These are phyloP conservation scores for Daldinia loculata DNA, from an alignment of 495 filamentous ascomycete genomes.

Conservation along the genomic window DNA sequence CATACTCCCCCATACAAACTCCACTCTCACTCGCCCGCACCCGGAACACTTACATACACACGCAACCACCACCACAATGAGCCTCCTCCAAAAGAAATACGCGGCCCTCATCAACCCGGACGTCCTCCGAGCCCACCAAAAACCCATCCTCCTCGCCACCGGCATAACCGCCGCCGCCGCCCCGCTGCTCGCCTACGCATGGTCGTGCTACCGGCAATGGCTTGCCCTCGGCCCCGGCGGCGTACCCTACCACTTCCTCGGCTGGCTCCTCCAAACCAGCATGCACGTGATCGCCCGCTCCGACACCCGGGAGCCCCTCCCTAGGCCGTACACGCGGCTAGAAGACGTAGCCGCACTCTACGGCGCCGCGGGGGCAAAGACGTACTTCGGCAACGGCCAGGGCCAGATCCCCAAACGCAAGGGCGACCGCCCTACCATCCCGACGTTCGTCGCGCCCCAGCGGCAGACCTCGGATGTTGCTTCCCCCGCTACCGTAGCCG, in stretches of 20 bases:
- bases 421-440: conserved; percentile 38
- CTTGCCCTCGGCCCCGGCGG: conserved; percentile 52
- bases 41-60: background rate
- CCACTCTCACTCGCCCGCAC: background rate
- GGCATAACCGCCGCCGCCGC: conserved; percentile 5
- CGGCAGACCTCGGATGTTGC: conserved; percentile 40
- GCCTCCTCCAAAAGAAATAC: conserved; percentile 18
- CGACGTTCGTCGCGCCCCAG: conserved; percentile 46
- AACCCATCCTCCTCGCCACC: conserved; percentile 26
- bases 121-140: conserved; percentile 6
- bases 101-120: conserved; percentile 1
- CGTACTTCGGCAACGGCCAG: background rate
- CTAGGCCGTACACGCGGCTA: conserved; percentile 23
- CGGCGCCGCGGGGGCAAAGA: background rate
- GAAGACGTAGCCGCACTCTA: conserved; percentile 18
- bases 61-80: conserved; percentile 17
- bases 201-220: conserved; percentile 43
- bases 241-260: conserved; percentile 48
- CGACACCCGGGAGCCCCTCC: conserved; percentile 36
- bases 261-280: conserved; percentile 46
- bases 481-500: background rate
- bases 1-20: background rate
- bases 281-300: conserved; percentile 40
- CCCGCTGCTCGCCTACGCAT: conserved; percentile 31
- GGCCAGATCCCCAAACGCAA: background rate